Evolutionary conservation across 305 asterid genomes (phyloP), one percentile per base, ranked within the genome.

Genomic region (Rubia peregrina): DNA sequence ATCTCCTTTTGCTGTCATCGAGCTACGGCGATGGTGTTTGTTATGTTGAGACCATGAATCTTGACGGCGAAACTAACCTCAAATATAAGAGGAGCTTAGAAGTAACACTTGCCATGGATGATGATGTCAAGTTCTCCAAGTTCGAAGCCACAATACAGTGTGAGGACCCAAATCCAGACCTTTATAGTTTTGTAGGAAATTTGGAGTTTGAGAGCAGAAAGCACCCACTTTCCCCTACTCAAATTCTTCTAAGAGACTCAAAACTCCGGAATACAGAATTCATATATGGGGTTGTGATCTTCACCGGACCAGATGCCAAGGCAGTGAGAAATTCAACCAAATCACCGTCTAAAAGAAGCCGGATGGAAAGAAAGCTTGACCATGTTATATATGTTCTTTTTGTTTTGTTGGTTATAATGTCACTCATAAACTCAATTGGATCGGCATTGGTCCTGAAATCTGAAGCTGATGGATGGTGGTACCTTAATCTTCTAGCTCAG

Each of bases 121-220:
- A 85, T 38, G 96, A 87, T 65, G 77, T 56, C 26, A 48, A 78
- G 71, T 88, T 89, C 79, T 82, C 78, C 68, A 90, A 85, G 11
- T 89, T 94, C 69, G 71, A 74, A 19, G 97, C 90, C 22, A 81
- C 80, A 71, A 77, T 94, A 67, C 83, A 68, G 22, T 94, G 97
- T 57, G 97, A 94, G 85, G 96, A 91, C 76, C 98, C 98, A 6
- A 94, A 94, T 75, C 91, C 98, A 3, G 91, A 74, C 69, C 92
- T 94, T 13, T 94, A 94, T 74, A 76, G 88, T 68, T 94, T 91
- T 72, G 92, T 87, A 61, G 98, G 98, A 42, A 94, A 90, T 78
- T 83, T 94, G 7, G 97, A 94, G 69, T 85, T 74, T 74, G 87
- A 88, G 68, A 88, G 81, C 48, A 86, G 78, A 71, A 76, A 80